phyloP scores from a whole-genome alignment of 1,139 yeast species.

The Magnusiomyces tetraspermus region DNA sequence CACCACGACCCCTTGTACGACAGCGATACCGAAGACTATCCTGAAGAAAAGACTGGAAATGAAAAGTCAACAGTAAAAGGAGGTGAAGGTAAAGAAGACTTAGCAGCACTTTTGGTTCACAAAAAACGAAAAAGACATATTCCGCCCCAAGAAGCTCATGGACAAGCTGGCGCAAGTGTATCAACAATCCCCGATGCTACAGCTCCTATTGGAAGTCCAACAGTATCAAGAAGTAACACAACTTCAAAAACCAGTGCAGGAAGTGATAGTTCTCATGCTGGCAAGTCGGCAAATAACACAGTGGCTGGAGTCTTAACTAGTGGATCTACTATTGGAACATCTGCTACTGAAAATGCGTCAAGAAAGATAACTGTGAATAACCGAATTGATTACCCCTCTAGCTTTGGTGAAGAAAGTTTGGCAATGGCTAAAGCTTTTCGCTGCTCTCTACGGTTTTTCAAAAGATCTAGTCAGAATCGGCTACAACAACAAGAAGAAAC shows the following conservation, averaged over 20 bases:
- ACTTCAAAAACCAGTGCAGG: neutral
- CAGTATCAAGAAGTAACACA: neutral
- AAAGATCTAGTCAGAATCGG: conserved; percentile 16
- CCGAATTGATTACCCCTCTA: conserved; percentile 11
- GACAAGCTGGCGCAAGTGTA: neutral
- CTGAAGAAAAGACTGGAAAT: conserved; percentile 3
- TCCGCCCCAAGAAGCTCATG: conserved; percentile 1
- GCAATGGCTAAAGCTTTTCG: conserved; percentile 21
- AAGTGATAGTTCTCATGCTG: neutral
- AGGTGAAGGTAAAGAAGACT: conserved; percentile 2
- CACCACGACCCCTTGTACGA: conserved; percentile 28
- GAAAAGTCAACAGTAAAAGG: neutral
- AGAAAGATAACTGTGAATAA: conserved; percentile 2
- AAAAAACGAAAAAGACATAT: conserved; percentile 5
- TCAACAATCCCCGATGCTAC: neutral
- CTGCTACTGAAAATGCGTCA: neutral
- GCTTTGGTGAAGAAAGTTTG: conserved; percentile 25
- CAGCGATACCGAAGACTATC: conserved; percentile 26
- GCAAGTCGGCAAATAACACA: neutral
- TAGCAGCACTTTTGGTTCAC: neutral
- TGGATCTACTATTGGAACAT: neutral
- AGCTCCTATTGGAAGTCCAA: neutral
- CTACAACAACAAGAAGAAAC: neutral
- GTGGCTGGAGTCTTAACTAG: neutral
- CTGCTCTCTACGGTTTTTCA: conserved; percentile 22